phyloP scores from a whole-genome alignment of 2,329 filamentous ascomycete species.

The Dactylonectria macrodidyma region DNA sequence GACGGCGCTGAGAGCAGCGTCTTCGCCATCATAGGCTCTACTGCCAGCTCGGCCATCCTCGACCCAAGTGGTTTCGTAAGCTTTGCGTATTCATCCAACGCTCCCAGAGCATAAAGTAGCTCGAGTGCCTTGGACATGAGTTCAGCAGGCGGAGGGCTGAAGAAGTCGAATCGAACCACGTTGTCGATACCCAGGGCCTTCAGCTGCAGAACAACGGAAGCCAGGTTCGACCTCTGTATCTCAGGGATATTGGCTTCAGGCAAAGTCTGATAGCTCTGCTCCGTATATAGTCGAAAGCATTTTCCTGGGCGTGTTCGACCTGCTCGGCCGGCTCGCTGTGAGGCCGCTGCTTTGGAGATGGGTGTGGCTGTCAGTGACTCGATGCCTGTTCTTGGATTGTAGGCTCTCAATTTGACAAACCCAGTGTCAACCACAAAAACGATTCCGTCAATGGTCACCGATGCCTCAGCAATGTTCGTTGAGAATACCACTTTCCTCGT shows the following conservation, averaged over 20 bases:
- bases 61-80: conserved; percentile 90
- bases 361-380: conserved; percentile 87
- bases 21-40: conserved; percentile 97
- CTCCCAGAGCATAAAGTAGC: conserved; percentile 87
- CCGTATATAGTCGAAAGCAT: conserved; percentile 93
- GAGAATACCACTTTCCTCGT: conserved; percentile 93
- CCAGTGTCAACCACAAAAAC: conserved; percentile 92
- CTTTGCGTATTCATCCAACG: conserved; percentile 90
- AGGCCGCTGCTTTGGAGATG: conserved; percentile 92
- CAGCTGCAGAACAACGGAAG: conserved; percentile 89
- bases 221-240: conserved; percentile 92
- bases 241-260: conserved; percentile 86
- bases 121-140: conserved; percentile 90
- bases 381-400: conserved; percentile 87
- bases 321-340: conserved; percentile 90
- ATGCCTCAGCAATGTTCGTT: conserved; percentile 97
- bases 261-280: conserved; percentile 76
- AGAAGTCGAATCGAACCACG: conserved; percentile 89
- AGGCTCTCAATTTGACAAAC: conserved; percentile 91
- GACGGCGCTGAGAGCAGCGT: conserved; percentile 81
- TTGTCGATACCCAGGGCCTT: conserved; percentile 98
- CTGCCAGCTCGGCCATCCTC: conserved; percentile 92
- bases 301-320: conserved; percentile 92
- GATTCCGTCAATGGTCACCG: conserved; percentile 93
- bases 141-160: conserved; percentile 88